Conservation (phyloP, 129 eudicot genomes). For the Ambrosia trifida region DNA sequence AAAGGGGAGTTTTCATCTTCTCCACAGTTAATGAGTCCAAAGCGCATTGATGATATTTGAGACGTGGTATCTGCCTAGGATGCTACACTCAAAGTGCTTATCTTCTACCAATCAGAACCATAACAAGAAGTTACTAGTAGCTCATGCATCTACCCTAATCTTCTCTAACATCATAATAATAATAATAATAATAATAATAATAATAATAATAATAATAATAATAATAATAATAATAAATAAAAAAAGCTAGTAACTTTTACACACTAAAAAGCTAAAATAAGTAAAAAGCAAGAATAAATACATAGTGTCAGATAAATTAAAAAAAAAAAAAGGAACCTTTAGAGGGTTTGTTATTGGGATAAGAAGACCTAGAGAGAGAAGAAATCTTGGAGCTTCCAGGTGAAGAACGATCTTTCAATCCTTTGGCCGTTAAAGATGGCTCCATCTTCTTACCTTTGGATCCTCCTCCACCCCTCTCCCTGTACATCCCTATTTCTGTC, state of each 20-base stretch:
- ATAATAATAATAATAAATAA: no score
- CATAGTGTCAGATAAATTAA: background rate
- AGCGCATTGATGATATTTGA: no score
- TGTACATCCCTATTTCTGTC: conserved; percentile 21
- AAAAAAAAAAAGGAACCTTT: conserved; percentile 17
- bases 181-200: no score
- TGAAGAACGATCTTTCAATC: conserved; percentile 23
- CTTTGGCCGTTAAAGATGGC: conserved; percentile 34
- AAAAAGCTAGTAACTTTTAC: background rate
- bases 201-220: no score
- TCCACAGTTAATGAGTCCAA: no score
- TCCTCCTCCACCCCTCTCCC: conserved; percentile 36
- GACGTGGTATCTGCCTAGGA: no score
- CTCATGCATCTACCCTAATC: background rate
- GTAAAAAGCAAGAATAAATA: background rate
- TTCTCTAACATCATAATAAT: background rate
- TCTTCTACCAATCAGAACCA: background rate
- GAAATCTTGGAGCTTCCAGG: conserved; percentile 27
- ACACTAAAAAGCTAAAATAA: background rate
- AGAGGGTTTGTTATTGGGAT: conserved; percentile 31
- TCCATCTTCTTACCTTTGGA: conserved; percentile 38
- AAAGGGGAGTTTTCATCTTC: no score
- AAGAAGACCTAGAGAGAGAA: conserved; percentile 30
- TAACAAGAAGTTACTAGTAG: background rate
- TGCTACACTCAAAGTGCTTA: no score